Conservation (phyloP, 2,329 filamentous ascomycete genomes). For the Xylariales sp. region DNA sequence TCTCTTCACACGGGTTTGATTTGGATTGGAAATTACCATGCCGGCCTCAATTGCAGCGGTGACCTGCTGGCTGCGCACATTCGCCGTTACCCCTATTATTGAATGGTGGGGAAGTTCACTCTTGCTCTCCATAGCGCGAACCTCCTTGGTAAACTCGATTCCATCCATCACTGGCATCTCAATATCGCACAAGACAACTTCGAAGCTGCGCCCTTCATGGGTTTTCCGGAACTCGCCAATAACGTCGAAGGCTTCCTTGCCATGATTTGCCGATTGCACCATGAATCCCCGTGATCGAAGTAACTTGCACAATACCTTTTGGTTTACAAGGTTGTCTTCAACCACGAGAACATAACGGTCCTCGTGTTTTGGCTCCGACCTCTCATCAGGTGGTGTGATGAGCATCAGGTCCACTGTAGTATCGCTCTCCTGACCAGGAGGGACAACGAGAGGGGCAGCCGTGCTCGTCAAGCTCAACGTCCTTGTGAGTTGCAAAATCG, state of each 20-base stretch:
- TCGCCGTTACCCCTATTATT: slow-evolving; percentile 21
- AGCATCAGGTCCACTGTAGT: slow-evolving; percentile 6
- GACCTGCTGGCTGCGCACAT: slow-evolving; percentile 20
- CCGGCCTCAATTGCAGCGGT: slow-evolving; percentile 18
- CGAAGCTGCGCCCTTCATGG: slow-evolving; percentile 9
- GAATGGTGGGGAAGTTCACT: slow-evolving; percentile 17
- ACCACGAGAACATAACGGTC: slow-evolving; percentile 45
- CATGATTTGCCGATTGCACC: slow-evolving; percentile 53
- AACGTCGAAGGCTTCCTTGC: slow-evolving; percentile 46
- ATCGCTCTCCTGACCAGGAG: not conserved
- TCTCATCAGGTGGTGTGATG: not conserved
- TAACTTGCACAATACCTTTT: slow-evolving; percentile 49
- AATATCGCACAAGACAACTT: slow-evolving; percentile 21
- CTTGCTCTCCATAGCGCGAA: slow-evolving; percentile 14
- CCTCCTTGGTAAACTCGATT: slow-evolving; percentile 17
- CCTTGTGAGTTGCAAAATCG: slow-evolving; percentile 9
- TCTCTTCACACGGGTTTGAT: not conserved
- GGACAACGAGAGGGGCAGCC: slow-evolving; percentile 6
- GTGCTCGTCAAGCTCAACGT: slow-evolving; percentile 7
- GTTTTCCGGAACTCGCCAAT: not conserved
- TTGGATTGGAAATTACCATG: slow-evolving; percentile 16
- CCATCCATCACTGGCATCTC: slow-evolving; percentile 24
- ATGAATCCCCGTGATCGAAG: slow-evolving; percentile 44
- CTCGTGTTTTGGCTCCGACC: not conserved
- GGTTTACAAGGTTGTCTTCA: slow-evolving; percentile 59